Evolutionary conservation across 2,329 filamentous ascomycete genomes (phyloP).

Genomic region (Penicillium sp.): DNA sequence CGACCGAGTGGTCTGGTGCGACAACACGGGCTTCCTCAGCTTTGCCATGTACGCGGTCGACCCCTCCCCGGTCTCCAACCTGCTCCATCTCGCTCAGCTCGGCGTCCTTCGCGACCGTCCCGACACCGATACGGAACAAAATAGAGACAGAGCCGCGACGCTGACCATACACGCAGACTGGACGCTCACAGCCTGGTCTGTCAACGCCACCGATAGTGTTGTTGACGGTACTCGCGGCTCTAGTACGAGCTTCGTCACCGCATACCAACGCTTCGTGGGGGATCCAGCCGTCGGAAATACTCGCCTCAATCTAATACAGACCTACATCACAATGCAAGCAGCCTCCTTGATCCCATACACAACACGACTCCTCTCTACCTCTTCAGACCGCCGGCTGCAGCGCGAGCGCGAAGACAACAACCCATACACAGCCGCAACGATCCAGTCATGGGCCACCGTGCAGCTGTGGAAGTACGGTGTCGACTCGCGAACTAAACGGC

Average conservation of each 20-base stretch:
- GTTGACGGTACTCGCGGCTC: background rate
- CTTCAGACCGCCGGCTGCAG: background rate
- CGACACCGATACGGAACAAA: background rate
- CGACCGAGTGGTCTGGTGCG: background rate
- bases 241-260: background rate
- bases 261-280: background rate
- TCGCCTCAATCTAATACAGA: background rate
- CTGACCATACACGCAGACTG: background rate
- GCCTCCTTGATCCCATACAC: background rate
- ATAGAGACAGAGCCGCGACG: background rate
- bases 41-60: background rate
- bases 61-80: background rate
- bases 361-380: background rate
- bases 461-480: constrained; percentile 3
- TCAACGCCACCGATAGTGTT: background rate
- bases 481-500: background rate
- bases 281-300: background rate
- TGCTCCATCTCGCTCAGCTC: background rate
- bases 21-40: constrained; percentile 1
- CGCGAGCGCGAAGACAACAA: background rate
- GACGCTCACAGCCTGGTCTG: background rate
- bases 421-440: background rate
- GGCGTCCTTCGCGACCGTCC: background rate
- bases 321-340: background rate
- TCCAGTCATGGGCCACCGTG: background rate